These are phyloP conservation scores for Phytophthora pistaciae DNA, from an alignment of 352 stramenopile species.

Conservation along the genomic window DNA sequence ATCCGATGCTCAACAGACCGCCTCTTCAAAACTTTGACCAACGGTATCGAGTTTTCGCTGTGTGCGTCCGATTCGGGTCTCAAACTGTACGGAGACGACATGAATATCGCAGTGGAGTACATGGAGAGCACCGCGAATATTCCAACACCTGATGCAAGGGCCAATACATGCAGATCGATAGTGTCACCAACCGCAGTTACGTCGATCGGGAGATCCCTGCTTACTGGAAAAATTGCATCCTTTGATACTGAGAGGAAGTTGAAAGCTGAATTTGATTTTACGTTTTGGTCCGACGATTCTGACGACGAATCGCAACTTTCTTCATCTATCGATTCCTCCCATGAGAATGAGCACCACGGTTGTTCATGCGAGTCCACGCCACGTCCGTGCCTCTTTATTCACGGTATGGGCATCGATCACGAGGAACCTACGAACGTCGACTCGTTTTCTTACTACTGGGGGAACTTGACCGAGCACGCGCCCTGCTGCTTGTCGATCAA, in stretches of 20 bases:
- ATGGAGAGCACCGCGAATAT: neutral
- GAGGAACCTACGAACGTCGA: constrained; percentile 18
- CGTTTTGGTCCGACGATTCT: constrained; percentile 1
- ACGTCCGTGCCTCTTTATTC: constrained; percentile 25
- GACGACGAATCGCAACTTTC: neutral
- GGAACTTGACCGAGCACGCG: constrained; percentile 18
- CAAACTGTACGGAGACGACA: neutral
- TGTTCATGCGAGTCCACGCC: constrained; percentile 17
- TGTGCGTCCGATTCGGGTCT: neutral
- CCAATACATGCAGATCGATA: neutral
- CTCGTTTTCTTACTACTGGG: constrained; percentile 15
- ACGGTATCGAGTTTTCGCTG: neutral
- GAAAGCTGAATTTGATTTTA: neutral
- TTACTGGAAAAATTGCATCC: neutral
- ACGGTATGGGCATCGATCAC: constrained; percentile 9
- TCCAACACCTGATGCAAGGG: neutral
- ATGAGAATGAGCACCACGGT: neutral
- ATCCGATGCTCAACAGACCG: neutral
- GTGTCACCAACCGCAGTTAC: neutral
- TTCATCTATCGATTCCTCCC: neutral
- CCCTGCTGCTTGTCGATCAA: constrained; percentile 32
- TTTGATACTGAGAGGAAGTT: neutral
- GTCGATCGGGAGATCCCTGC: neutral
- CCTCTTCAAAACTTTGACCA: neutral
- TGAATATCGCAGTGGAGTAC: neutral